phyloP scores from a whole-genome alignment of 176 grass and related monocot genomes.

The Canna indica region DNA sequence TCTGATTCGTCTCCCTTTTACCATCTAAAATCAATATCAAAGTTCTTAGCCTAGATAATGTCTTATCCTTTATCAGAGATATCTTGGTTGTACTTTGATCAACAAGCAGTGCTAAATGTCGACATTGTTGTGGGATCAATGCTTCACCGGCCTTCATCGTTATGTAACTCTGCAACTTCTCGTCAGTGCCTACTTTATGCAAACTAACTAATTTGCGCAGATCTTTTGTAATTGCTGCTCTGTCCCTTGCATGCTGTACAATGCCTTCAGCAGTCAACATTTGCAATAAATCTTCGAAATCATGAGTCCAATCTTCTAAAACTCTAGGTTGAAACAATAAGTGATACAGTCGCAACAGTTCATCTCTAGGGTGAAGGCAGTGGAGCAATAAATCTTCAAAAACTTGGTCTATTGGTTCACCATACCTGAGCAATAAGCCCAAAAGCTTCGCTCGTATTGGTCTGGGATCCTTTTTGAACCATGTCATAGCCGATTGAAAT shows the following conservation, averaged over 20 bases:
- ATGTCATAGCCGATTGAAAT: too few relatives aligned
- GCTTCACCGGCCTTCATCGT: not conserved
- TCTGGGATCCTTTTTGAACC: not conserved
- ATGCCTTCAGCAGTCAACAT: not conserved
- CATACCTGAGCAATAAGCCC: not conserved
- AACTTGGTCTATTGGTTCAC: not conserved
- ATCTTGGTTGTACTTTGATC: not conserved
- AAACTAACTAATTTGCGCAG: too few relatives aligned
- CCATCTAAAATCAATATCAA: not conserved
- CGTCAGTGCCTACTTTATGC: too few relatives aligned
- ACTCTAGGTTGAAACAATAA: not conserved
- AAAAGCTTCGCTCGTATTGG: not conserved
- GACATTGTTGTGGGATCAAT: not conserved
- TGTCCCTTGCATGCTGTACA: not conserved
- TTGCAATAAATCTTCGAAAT: not conserved
- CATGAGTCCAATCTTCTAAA: not conserved
- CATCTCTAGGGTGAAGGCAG: not conserved
- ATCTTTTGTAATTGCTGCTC: not conserved
- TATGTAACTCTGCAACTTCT: not conserved
- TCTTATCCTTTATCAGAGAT: not conserved
- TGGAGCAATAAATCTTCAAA: not conserved
- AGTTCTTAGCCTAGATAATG: not conserved
- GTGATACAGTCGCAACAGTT: not conserved
- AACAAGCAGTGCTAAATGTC: not conserved
- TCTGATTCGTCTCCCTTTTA: not conserved